Evolutionary conservation across 2,329 filamentous ascomycete species (phyloP).

Genomic region (Ophiostoma quercus): DNA sequence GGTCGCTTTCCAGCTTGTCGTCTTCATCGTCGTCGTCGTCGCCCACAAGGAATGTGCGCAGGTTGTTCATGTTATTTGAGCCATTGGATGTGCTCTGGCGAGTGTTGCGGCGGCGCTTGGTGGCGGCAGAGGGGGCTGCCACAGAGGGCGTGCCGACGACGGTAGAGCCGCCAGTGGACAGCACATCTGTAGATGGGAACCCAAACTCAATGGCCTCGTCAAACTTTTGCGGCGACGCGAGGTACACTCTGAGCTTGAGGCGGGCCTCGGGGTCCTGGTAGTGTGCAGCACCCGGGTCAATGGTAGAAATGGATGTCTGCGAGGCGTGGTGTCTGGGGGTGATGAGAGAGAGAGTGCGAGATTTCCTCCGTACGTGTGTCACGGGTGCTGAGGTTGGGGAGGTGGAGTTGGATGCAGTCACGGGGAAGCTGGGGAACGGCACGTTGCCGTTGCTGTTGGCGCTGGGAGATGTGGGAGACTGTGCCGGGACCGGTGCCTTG

Average conservation of each 20-base stretch:
- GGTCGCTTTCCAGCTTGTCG: conserved; percentile 53
- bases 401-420: conserved; percentile 24
- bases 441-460: conserved; percentile 30
- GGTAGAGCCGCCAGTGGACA: conserved; percentile 31
- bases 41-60: conserved; percentile 23
- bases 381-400: conserved; percentile 25
- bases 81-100: conserved; percentile 8
- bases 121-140: neutral
- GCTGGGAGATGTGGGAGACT: conserved; percentile 1
- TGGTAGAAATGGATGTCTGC: conserved; percentile 45
- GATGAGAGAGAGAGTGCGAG: conserved; percentile 52
- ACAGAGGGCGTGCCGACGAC: conserved; percentile 27
- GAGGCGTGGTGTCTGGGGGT: conserved; percentile 45
- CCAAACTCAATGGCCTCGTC: conserved; percentile 93
- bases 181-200: conserved; percentile 62
- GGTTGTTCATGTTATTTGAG: conserved; percentile 39
- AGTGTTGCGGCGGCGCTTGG: conserved; percentile 11
- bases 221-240: conserved; percentile 88
- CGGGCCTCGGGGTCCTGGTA: conserved; percentile 88
- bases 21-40: conserved; percentile 39
- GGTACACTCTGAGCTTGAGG: conserved; percentile 76
- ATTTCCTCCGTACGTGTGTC: conserved; percentile 45
- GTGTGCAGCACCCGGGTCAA: conserved; percentile 70
- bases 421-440: conserved; percentile 26
- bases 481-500: neutral